phyloP scores from a whole-genome alignment of 1,284 basidiomycete species.

The Leccinum pachyderme region DNA sequence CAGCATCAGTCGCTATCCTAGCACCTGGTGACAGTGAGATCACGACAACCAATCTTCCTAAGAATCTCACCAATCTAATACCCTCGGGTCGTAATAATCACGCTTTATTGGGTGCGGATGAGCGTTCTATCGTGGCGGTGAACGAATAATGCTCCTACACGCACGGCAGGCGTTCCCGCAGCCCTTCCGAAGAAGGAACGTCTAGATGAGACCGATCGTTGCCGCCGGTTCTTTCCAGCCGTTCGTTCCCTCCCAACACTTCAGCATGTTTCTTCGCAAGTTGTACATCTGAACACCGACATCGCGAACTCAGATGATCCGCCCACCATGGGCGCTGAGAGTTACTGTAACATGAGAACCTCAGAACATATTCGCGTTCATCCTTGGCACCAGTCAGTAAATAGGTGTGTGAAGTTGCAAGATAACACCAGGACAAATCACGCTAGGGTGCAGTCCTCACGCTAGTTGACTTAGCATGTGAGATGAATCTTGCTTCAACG shows the following conservation, averaged over 20 bases:
- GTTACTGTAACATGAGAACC: no score
- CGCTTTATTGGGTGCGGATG: background rate
- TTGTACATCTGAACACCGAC: background rate
- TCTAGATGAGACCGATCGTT: background rate
- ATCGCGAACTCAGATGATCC: background rate
- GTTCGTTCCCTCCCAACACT: background rate
- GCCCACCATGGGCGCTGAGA: no score
- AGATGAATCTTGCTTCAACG: background rate
- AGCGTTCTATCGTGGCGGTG: background rate
- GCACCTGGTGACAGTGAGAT: background rate
- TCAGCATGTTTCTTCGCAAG: background rate
- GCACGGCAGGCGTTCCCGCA: background rate
- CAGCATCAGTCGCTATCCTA: background rate
- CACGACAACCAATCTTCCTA: background rate
- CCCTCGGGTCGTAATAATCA: background rate
- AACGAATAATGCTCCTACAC: background rate
- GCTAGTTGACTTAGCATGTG: no score
- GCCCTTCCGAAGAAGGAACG: background rate
- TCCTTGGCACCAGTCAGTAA: no score
- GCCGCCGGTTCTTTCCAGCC: background rate
- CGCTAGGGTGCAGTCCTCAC: no score
- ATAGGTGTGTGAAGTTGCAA: no score
- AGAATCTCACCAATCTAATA: background rate
- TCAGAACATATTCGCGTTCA: no score
- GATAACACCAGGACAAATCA: no score